Base-by-base conservation (phyloP, 306 rosid genomes). In the Vicia faba region DNA sequence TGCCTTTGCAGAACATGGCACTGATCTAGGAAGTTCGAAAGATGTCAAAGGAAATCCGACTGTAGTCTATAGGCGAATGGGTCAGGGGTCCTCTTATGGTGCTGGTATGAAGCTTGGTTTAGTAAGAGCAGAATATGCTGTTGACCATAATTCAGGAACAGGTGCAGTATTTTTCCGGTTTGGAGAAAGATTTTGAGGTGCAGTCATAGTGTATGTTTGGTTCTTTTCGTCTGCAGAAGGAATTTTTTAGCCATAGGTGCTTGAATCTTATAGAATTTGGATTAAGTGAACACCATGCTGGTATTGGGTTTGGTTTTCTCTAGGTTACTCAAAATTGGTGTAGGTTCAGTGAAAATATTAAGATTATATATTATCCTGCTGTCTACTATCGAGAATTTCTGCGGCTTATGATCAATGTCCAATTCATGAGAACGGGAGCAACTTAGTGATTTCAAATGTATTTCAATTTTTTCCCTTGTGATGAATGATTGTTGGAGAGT, bases 1-100 rank as follows among this genome's bases (percentile, higher is more conserved):
- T 82, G 96, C 89, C 11, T 95, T 90, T 80, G 99, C 87, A 39
- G 99, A 95, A 49, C 99, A 95, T 43, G 99, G 99, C 3, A 90
- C 87, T 71, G 99, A 95, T 75, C 91, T 95, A 1, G 97, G 99
- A 69, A 95, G 89, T 20, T 95, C 99, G 1, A 95, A 95, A 86
- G 77, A 79, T 68, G 88, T 95, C 38, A 95, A 95, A 74, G 99
- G 99, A 59, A 95, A 95, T 79, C 99, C 99, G 0, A 90, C 99
- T 2, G 96, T 88, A 83, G 97, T 90, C 13, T 95, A 95, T 70
- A 76, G 99, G 85, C 81, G 97, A 76, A 79, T 85, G 88, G 99
- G 99, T 61, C 82, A 82, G 0, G 99, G 99, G 10, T 95, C 97
- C 4, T 87, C 99, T 1, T 95, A 90, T 73, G 99, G 99, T 61